phyloP scores from a whole-genome alignment of 768 basidiomycete species.

The Kwoniella sp. region DNA sequence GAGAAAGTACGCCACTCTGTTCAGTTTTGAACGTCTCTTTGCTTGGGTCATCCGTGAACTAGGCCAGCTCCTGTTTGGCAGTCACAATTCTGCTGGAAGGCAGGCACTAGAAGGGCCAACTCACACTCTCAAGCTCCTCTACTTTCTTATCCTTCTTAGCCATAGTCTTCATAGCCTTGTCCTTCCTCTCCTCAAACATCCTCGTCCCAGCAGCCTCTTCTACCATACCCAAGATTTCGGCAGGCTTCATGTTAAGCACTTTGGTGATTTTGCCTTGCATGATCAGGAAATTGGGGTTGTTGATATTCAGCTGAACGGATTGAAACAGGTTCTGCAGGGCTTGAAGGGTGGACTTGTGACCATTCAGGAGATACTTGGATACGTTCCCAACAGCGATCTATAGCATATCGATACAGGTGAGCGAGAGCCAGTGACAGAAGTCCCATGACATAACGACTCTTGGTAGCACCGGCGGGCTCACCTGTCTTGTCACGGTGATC shows the following conservation, averaged over 20 bases:
- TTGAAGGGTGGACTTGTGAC: slow-evolving; percentile 86
- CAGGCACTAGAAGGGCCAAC: slow-evolving; percentile 32
- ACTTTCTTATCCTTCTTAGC: slow-evolving; percentile 95
- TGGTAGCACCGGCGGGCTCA: slow-evolving; percentile 56
- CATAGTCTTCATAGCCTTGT: slow-evolving; percentile 95
- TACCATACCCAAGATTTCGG: slow-evolving; percentile 96
- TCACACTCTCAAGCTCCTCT: slow-evolving; percentile 73
- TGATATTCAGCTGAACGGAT: slow-evolving; percentile 96
- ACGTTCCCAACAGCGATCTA: slow-evolving; percentile 91
- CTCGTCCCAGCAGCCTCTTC: slow-evolving; percentile 98
- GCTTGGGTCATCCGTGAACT: background rate
- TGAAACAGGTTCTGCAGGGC: slow-evolving; percentile 89
- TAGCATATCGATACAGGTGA: background rate
- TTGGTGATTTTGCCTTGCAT: slow-evolving; percentile 99
- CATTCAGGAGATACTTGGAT: slow-evolving; percentile 93
- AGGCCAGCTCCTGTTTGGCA: background rate
- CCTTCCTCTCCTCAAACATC: slow-evolving; percentile 98
- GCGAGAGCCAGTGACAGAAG: background rate
- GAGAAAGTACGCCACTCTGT: background rate
- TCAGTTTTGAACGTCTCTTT: too few species aligned
- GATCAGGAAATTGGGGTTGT: slow-evolving; percentile 98
- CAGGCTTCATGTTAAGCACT: slow-evolving; percentile 96
- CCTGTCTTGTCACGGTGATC: slow-evolving; percentile 96
- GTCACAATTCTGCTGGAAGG: background rate
- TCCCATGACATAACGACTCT: too few species aligned